Base-by-base conservation (phyloP, 2,329 filamentous ascomycete species). In the Ceratocystis cubensis region DNA sequence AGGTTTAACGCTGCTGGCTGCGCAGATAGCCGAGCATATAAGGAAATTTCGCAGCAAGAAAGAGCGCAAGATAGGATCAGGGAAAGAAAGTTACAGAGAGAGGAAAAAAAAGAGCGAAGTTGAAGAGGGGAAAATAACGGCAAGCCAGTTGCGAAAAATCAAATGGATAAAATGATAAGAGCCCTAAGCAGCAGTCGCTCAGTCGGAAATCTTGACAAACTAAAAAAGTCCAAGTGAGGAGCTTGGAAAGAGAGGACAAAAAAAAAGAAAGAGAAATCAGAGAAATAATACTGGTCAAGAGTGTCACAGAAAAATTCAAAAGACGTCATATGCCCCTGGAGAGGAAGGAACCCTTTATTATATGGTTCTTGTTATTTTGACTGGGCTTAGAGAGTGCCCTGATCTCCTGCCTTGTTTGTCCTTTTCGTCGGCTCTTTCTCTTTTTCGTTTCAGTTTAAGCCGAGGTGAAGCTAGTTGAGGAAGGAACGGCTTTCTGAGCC, bases 401-500 rank as follows among this genome's bases (percentile, higher is more conserved):
- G 17, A 22, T 10, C 46, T n/a, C 46, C 15, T n/a, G 46, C 8
- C 46, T 56, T 22, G 13, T 25, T 15, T 57, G 53, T 28, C 13
- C 28, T 30, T 57, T 57, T 57, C 10, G 53, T 57, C 25, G 25
- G n/a, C 22, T 53, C 48, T 53, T 22, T 22, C 22, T 50, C 48
- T 53, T 53, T 10, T 22, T 25, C n/a, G 8, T 53, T 48, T 56
- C 30, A 30, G 53, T 15, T 57, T 57, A 15, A 57, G 53, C 53
- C 53, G 53, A 57, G 53, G 53, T 57, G 53, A 57, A 57, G 53
- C 53, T 28, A 28, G 13, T 28, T 3, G 22, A 57, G 25, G 53
- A 57, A 57, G 53, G 53, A 57, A 57, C 53, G 53, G 48, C n/a
- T 15, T n/a, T 28, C 10, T 57, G 53, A 57, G 53, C 53, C 53